These are phyloP conservation scores for Cercospora janseana DNA, from an alignment of 2,329 filamentous ascomycete genomes.

Conservation along the genomic window DNA sequence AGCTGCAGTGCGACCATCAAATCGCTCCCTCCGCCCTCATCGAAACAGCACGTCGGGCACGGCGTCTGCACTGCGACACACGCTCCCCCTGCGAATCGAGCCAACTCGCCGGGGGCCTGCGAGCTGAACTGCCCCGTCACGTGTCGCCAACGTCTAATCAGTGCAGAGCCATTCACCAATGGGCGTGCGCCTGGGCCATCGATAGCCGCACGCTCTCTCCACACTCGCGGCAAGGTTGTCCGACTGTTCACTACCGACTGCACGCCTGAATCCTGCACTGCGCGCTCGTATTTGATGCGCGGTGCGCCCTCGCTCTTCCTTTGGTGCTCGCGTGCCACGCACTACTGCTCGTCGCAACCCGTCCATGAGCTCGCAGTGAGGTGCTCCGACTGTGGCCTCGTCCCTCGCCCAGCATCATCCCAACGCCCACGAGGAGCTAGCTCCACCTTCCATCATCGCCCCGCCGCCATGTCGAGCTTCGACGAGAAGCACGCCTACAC, in stretches of 20 bases:
- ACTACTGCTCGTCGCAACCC: too few relatives aligned
- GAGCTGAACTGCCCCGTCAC: too few relatives aligned
- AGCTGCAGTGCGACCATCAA: slow-evolving; percentile 9
- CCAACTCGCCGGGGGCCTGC: too few relatives aligned
- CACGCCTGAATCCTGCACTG: background rate
- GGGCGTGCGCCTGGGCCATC: background rate
- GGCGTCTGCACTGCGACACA: background rate
- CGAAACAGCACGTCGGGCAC: background rate
- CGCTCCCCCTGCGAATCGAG: background rate
- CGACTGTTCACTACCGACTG: background rate
- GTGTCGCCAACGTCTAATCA: background rate
- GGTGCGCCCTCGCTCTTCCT: background rate
- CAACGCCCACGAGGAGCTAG: background rate
- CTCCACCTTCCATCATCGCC: slow-evolving; percentile 1
- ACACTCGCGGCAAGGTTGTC: background rate
- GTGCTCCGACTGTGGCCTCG: too few relatives aligned
- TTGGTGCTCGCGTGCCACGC: slow-evolving; percentile 6
- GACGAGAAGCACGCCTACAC: slow-evolving; percentile 24
- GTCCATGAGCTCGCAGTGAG: too few relatives aligned
- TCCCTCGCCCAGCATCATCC: background rate
- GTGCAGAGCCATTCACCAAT: slow-evolving; percentile 2
- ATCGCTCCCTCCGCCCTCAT: too few relatives aligned
- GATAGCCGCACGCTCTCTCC: slow-evolving; percentile 5
- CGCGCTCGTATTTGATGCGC: slow-evolving; percentile 1
- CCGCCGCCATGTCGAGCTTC: slow-evolving; percentile 17